Base-by-base conservation (phyloP, 2,329 filamentous ascomycete genomes). In the Ascosphaera acerosa region DNA sequence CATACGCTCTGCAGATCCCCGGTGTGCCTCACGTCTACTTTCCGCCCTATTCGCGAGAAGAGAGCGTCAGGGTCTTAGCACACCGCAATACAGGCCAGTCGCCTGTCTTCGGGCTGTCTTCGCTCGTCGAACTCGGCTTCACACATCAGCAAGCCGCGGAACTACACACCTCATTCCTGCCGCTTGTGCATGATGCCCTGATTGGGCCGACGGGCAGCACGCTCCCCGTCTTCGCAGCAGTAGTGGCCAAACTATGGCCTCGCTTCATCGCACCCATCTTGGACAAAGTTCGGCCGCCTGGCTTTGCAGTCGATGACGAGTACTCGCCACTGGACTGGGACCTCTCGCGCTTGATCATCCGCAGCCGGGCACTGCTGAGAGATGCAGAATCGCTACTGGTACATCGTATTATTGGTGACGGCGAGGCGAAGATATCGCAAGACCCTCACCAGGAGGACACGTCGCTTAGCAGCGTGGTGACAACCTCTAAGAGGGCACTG, bases 141-240 rank as follows among this genome's bases (percentile, higher is more conserved):
- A n/a, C n/a, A n/a, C n/a, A n/a, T n/a, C 45, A 51, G 15, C 36
- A 35, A 4, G 36, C 46, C 2, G 35, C 36, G 3, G 50, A 42
- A 20, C 39, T 60, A 6, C 58, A 64, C 38, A 58, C 67, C 10
- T 70, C 80, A 28, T 94, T 90, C 55, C 68, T 73, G 37, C 68
- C 68, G 30, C 77, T 78, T 3, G 70, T 91, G 10, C 87, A 89
- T 61, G 87, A 97, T 46, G 70, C 82, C 1, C 60, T 94, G 9
- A 69, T 74, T 30, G 77, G 74, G 38, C 70, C 78, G 29, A 80
- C 80, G 3, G 75, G 75, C 1, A 70, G 81, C 31, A 81, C 84
- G 22, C 60, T 94, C 10, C 62, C 74, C 1, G 65, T 66, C 7
- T 81, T 91, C 40, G 61, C 59, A 3, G 63, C 66, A 20, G 66